phyloP scores from a whole-genome alignment of 2,329 filamentous ascomycete genomes.

The Waltergamsia citrina region DNA sequence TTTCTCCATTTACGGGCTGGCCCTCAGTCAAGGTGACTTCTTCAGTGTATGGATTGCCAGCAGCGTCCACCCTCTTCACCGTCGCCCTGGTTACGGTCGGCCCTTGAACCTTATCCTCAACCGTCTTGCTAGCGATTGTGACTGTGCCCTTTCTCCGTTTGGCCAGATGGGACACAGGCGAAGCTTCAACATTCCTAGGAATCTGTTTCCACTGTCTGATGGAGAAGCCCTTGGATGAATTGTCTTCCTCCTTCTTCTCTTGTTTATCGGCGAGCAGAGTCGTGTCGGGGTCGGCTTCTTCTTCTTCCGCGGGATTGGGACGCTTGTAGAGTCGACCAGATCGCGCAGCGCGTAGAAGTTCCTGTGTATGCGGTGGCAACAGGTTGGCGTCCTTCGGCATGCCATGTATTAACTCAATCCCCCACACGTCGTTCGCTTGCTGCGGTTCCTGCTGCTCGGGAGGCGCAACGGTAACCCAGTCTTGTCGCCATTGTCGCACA shows the following conservation, averaged over 20 bases:
- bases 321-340: slow-evolving; percentile 70
- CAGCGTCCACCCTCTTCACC: slow-evolving; percentile 67
- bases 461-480: slow-evolving; percentile 58
- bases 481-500: slow-evolving; percentile 81
- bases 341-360: slow-evolving; percentile 71
- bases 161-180: slow-evolving; percentile 44
- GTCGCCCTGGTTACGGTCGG: slow-evolving; percentile 67
- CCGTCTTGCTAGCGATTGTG: slow-evolving; percentile 43
- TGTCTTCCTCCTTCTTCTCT: slow-evolving; percentile 54
- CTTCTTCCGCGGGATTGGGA: slow-evolving; percentile 51
- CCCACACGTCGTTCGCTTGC: slow-evolving; percentile 59
- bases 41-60: slow-evolving; percentile 75
- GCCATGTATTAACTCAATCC: slow-evolving; percentile 61
- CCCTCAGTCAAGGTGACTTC: slow-evolving; percentile 76
- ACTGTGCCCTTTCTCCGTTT: slow-evolving; percentile 53
- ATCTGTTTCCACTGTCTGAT: slow-evolving; percentile 54
- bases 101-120: slow-evolving; percentile 31
- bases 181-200: slow-evolving; percentile 45
- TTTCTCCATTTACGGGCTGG: slow-evolving; percentile 71
- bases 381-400: slow-evolving; percentile 84
- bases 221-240: slow-evolving; percentile 40
- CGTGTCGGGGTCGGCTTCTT: slow-evolving; percentile 45
- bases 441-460: slow-evolving; percentile 53
- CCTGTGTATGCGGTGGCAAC: slow-evolving; percentile 69
- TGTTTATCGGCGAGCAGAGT: slow-evolving; percentile 34